phyloP scores from a whole-genome alignment of 495 filamentous ascomycete species.

The Hypoxylon trugodes region DNA sequence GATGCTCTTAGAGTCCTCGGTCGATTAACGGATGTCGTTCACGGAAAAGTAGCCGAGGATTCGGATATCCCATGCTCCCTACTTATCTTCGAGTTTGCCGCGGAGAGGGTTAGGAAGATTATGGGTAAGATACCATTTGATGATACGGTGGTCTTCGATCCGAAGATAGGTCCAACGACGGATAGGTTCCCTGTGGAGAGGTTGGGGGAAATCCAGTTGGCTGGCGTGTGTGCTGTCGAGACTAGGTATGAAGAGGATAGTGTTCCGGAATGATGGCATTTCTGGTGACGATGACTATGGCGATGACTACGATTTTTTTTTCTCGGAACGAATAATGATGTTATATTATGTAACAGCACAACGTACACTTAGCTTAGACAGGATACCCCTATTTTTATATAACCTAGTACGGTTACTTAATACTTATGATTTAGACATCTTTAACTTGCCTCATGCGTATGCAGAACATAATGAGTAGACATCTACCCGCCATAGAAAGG shows the following conservation, averaged over 20 bases:
- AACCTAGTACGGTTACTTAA: no score
- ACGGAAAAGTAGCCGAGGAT: background rate
- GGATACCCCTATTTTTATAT: no score
- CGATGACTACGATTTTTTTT: no score
- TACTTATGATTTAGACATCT: no score
- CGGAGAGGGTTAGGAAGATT: slow-evolving; percentile 8
- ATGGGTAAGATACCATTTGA: slow-evolving; percentile 19
- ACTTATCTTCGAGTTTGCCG: slow-evolving; percentile 20
- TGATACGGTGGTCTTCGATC: slow-evolving; percentile 35
- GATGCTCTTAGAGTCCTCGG: slow-evolving; percentile 12
- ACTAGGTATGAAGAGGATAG: background rate
- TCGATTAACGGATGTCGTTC: slow-evolving; percentile 8
- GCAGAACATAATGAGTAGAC: no score
- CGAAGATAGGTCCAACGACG: slow-evolving; percentile 14
- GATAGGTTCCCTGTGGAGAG: slow-evolving; percentile 14
- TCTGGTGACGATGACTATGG: background rate
- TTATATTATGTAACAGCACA: no score
- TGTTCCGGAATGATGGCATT: background rate
- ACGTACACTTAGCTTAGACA: no score
- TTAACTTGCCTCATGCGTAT: no score
- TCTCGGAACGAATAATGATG: no score
- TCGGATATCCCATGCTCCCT: slow-evolving; percentile 4
- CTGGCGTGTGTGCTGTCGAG: slow-evolving; percentile 3
- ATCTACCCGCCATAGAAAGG: no score
- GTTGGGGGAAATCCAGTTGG: background rate